Evolutionary conservation across 1,139 yeast species (phyloP).

Genomic region (Sugiyamaella grinbergsii): DNA sequence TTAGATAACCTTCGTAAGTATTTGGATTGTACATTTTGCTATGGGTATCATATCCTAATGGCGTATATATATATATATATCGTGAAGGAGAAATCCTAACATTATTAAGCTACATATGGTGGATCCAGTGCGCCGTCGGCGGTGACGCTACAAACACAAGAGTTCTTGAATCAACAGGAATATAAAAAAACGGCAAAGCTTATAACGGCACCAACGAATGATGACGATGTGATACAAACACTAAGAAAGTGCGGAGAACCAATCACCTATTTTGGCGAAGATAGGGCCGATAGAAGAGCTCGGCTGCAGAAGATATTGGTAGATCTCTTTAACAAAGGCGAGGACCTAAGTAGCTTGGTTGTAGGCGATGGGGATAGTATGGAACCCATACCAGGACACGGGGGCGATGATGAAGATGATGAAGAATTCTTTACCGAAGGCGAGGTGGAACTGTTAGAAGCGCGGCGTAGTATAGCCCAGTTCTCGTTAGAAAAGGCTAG

Average conservation of each 20-base stretch:
- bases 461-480: constrained; percentile 55
- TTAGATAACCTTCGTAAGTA: constrained; percentile 19
- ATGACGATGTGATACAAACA: constrained; percentile 56
- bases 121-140: constrained; percentile 15
- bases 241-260: constrained; percentile 61
- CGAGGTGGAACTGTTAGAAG: constrained; percentile 53
- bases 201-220: constrained; percentile 59
- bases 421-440: constrained; percentile 90
- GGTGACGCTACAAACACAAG: constrained; percentile 28
- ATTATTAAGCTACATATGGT: constrained; percentile 16
- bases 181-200: constrained; percentile 33
- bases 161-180: constrained; percentile 34
- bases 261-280: constrained; percentile 61
- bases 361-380: constrained; percentile 38
- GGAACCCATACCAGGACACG: constrained; percentile 37
- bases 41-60: too few relatives aligned
- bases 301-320: constrained; percentile 53
- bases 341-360: constrained; percentile 26
- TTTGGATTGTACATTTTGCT: neutral
- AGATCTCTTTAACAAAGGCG: constrained; percentile 29
- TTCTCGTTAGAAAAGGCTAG: constrained; percentile 54
- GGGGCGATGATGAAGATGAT: constrained; percentile 48
- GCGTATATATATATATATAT: too few relatives aligned
- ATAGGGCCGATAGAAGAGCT: constrained; percentile 59
- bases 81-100: neutral